A percentile compares a stretch with the other conserved stretches of the same genome.
These are phyloP conservation scores for Linnemannia hyalina DNA, from an alignment of 192 early-diverging fungal genomes.

Conservation along the genomic window DNA sequence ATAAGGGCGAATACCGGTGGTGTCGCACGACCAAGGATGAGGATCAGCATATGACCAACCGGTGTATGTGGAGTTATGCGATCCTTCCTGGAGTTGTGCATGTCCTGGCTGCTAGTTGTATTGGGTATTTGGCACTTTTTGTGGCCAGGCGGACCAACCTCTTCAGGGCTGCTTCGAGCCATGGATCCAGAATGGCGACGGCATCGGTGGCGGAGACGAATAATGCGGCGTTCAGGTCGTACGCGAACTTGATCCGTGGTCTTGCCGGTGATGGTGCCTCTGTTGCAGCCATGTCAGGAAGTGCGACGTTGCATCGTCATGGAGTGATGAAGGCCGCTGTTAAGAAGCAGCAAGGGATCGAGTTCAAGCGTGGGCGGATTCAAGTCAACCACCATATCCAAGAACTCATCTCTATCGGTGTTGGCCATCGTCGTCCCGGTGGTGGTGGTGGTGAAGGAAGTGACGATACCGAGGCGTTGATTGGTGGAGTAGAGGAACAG, in stretches of 20 bases:
- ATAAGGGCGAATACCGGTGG: conserved; percentile 26
- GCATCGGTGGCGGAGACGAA: conserved; percentile 1
- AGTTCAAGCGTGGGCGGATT: conserved; percentile 38
- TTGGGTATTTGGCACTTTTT: conserved; percentile 40
- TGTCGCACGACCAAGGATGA: conserved; percentile 22
- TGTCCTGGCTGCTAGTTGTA: neutral
- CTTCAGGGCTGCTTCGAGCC: neutral
- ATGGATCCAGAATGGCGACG: neutral
- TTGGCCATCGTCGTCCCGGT: conserved; percentile 10
- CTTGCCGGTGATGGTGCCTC: neutral
- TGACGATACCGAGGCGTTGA: neutral
- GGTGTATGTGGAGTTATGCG: conserved; percentile 42
- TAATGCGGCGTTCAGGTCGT: neutral
- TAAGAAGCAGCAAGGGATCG: conserved; percentile 3
- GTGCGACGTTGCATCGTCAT: neutral
- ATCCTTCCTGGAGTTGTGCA: conserved; percentile 36
- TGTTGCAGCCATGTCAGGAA: neutral
- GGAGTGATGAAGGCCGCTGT: neutral
- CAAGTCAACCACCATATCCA: conserved; percentile 55
- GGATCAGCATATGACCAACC: conserved; percentile 45
- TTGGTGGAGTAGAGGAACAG: neutral
- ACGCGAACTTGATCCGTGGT: neutral
- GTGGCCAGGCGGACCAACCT: conserved; percentile 22
- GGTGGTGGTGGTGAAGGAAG: neutral
- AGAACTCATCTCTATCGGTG: conserved; percentile 31